These are phyloP conservation scores for Tulasnella sp. DNA, from an alignment of 768 basidiomycete genomes.

Conservation along the genomic window DNA sequence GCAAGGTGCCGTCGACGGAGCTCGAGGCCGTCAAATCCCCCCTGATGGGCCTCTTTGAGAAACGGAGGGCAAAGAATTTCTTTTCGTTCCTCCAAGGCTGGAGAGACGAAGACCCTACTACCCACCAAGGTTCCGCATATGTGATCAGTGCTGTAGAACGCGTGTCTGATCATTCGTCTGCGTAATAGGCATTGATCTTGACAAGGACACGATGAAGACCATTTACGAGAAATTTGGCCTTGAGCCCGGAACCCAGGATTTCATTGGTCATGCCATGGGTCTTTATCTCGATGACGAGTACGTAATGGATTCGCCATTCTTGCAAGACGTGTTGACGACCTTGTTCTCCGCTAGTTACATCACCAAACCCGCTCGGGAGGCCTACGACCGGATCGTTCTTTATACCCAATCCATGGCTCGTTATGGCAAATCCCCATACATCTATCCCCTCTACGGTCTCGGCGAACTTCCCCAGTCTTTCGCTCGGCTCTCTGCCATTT, in stretches of 20 bases:
- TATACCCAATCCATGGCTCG: slow-evolving; percentile 99
- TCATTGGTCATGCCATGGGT: slow-evolving; percentile 98
- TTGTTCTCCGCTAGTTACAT: slow-evolving; percentile 55
- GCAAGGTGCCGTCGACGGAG: slow-evolving; percentile 95
- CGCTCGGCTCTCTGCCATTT: slow-evolving; percentile 94
- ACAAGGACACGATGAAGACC: slow-evolving; percentile 81
- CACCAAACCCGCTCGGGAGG: slow-evolving; percentile 74
- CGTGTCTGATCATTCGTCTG: background rate
- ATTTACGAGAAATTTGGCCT: slow-evolving; percentile 97
- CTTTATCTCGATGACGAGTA: slow-evolving; percentile 96
- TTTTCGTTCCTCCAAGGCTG: slow-evolving; percentile 93
- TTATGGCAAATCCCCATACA: slow-evolving; percentile 98
- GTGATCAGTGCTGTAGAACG: no score
- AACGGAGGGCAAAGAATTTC: slow-evolving; percentile 95
- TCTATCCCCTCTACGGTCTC: slow-evolving; percentile 96
- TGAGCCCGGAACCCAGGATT: slow-evolving; percentile 95
- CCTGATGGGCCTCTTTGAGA: slow-evolving; percentile 99
- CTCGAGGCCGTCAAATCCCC: slow-evolving; percentile 92
- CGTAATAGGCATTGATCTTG: slow-evolving; percentile 64
- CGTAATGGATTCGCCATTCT: slow-evolving; percentile 26
- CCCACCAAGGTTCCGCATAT: slow-evolving; percentile 71
- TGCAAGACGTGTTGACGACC: background rate
- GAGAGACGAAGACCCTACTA: slow-evolving; percentile 90
- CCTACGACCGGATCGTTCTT: slow-evolving; percentile 90
- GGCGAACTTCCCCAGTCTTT: slow-evolving; percentile 99